These are phyloP conservation scores for Cladosporium sphaerospermum DNA, from an alignment of 2,329 filamentous ascomycete genomes.

Conservation along the genomic window DNA sequence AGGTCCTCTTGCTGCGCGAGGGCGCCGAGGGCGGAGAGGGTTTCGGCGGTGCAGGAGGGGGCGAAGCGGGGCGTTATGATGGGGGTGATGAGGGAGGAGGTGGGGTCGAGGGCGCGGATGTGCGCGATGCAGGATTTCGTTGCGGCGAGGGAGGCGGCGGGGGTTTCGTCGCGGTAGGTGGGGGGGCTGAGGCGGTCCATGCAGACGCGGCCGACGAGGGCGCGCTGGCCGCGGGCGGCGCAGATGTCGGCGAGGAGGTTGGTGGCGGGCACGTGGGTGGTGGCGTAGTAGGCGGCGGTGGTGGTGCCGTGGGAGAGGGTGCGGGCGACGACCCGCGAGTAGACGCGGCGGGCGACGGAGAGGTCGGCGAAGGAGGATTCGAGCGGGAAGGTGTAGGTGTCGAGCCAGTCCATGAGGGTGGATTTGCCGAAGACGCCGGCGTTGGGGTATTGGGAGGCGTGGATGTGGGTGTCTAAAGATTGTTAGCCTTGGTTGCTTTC, in stretches of 20 bases:
- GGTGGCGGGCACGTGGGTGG: slow-evolving; percentile 78
- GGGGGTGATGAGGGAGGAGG: slow-evolving; percentile 60
- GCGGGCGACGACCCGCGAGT: slow-evolving; percentile 68
- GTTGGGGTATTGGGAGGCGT: slow-evolving; percentile 93
- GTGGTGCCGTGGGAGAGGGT: slow-evolving; percentile 89
- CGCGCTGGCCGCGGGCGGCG: slow-evolving; percentile 71
- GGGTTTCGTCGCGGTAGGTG: slow-evolving; percentile 71
- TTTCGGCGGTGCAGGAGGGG: slow-evolving; percentile 46
- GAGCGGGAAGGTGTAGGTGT: slow-evolving; percentile 90
- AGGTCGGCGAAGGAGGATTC: slow-evolving; percentile 67
- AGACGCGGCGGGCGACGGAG: slow-evolving; percentile 61
- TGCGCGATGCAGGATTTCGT: slow-evolving; percentile 46
- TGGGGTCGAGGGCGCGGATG: slow-evolving; percentile 60
- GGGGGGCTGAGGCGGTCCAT: slow-evolving; percentile 77
- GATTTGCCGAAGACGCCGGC: slow-evolving; percentile 88
- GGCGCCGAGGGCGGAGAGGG: slow-evolving; percentile 58
- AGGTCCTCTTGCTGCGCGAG: slow-evolving; percentile 58
- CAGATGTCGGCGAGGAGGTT: slow-evolving; percentile 85
- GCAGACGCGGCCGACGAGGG: slow-evolving; percentile 88
- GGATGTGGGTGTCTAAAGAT: slow-evolving; percentile 80
- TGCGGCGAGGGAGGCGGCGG: slow-evolving; percentile 53
- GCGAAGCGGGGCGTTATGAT: slow-evolving; percentile 70
- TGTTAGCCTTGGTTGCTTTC: background rate
- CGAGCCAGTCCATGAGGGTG: slow-evolving; percentile 87
- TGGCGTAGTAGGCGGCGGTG: slow-evolving; percentile 90